Conservation (phyloP, 31 red algal species). For the Porphyra umbilicalis region DNA sequence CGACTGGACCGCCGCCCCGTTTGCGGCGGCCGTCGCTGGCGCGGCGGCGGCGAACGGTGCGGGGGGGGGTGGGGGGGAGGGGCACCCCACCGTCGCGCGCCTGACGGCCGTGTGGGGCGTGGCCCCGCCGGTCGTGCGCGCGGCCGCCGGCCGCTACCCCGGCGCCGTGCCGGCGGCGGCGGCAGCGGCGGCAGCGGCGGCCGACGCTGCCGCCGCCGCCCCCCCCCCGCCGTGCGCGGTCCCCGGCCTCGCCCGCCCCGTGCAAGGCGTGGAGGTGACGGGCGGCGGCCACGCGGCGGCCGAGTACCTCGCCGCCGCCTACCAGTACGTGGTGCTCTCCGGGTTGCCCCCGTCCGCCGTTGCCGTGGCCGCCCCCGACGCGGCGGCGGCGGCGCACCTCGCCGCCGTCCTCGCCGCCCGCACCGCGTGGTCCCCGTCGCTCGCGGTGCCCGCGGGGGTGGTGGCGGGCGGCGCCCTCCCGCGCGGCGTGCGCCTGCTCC, state of each 20-base stretch:
- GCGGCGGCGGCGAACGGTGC: too few species aligned
- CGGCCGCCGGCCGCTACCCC: not conserved
- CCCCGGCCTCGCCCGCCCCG: not conserved
- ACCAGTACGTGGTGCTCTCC: not conserved
- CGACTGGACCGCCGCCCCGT: not conserved
- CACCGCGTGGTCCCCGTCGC: too few species aligned
- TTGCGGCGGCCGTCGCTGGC: not conserved
- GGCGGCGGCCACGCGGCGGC: not conserved
- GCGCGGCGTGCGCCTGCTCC: not conserved
- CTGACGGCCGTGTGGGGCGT: not conserved
- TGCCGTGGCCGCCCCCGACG: not conserved
- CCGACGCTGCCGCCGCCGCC: not conserved
- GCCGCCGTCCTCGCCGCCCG: too few species aligned
- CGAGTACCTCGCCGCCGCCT: not conserved
- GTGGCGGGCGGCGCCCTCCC: too few species aligned
- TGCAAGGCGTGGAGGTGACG: not conserved
- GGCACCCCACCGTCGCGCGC: not conserved
- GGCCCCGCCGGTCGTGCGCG: not conserved
- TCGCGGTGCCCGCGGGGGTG: too few species aligned
- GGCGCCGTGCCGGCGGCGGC: too few species aligned
- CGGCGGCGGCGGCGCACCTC: too few species aligned
- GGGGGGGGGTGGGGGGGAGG: too few species aligned
- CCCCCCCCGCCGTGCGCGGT: too few species aligned
- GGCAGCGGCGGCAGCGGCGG: too few species aligned
- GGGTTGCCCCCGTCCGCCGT: not conserved